Percentiles rank a stretch among this genome's conserved stretches.
These are phyloP conservation scores for Gloeopeniophorella convolvens DNA, from an alignment of 768 basidiomycete species.

Conservation along the genomic window DNA sequence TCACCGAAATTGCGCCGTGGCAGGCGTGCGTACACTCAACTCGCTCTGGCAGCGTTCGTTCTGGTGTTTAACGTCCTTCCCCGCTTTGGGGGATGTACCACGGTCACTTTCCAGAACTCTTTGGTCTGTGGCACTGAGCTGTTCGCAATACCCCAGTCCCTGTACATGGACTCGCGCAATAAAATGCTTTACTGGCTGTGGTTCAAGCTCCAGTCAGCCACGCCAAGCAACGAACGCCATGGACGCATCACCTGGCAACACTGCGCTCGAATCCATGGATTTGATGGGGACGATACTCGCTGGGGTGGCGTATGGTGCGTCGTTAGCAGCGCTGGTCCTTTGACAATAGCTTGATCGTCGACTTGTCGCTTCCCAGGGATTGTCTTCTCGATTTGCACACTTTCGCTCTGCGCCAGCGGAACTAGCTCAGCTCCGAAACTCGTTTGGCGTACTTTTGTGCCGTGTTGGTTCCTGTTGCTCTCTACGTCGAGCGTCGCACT, in stretches of 20 bases:
- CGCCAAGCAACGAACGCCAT: conserved; percentile 3
- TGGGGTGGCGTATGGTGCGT: conserved; percentile 25
- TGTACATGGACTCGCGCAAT: conserved; percentile 9
- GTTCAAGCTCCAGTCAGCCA: background rate
- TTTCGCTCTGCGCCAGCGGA: conserved; percentile 4
- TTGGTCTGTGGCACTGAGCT: too few relatives aligned
- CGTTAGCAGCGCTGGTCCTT: too few relatives aligned
- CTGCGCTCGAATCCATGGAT: conserved; percentile 5
- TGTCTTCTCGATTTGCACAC: conserved; percentile 15
- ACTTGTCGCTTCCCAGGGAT: conserved; percentile 15
- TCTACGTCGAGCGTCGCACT: conserved; percentile 9
- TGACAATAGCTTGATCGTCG: background rate
- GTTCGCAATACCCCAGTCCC: conserved; percentile 16
- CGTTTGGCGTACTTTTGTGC: conserved; percentile 1
- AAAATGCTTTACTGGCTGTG: conserved; percentile 1
- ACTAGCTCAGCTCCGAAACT: background rate
- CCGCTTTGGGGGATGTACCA: too few relatives aligned
- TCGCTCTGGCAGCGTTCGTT: too few relatives aligned
- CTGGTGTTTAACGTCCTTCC: too few relatives aligned
- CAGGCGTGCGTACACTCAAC: too few relatives aligned
- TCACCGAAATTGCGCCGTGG: too few relatives aligned
- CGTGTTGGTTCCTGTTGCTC: conserved; percentile 15
- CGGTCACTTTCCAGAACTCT: too few relatives aligned
- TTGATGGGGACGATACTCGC: conserved; percentile 25
- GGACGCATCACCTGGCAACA: background rate